Evolutionary conservation across 139 green algal species (phyloP), one percentile per base, ranked within the genome.

Genomic region (Closterium sp.): DNA sequence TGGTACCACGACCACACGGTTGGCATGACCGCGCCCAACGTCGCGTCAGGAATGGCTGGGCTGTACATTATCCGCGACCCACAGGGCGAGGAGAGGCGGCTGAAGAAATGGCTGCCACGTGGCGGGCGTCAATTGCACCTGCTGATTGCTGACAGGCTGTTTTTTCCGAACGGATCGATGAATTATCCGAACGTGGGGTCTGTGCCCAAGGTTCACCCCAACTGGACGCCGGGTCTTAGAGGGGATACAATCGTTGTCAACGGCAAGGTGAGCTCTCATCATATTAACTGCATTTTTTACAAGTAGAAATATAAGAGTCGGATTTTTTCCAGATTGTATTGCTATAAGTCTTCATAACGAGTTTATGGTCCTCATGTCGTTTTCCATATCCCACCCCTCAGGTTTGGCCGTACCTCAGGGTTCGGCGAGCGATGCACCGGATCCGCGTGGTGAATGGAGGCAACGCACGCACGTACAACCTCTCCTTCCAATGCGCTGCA

Each of bases 1-100:
- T 93, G 86, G 86, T 93, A 93, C 32, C 91, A 93, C 45, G 91
- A 93, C 86, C 91, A 93, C 88, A 42, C 86, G 10, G n/a, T 93
- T 28, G 91, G 91, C 29, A 87, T 93, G 31, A 93, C 91, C 22
- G 31, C 86, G 0, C 32, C 87, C 86, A 93, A 90, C 86, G 86
- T 88, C 0, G 89, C 32, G 0, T 19, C 90, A 1, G 90, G 90
- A 9, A 29, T 93, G 22, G 85, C 90, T 31, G 90, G 90, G 22
- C 21, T 90, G 24, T 93, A 93, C 90, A 11, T 93, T 62, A 30
- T 93, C 10, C 28, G 85, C 45, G 90, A 92, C 73, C 90, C 90
- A 1, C 31, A 86, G 29, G 62, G 62, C 34, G 29, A 86, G 70
- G 90, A 92, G 70, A 31, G 19, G 19, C 27, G 30, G 7, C 70